Conservation (phyloP, 768 basidiomycete genomes). For the Suillus cothurnatus region DNA sequence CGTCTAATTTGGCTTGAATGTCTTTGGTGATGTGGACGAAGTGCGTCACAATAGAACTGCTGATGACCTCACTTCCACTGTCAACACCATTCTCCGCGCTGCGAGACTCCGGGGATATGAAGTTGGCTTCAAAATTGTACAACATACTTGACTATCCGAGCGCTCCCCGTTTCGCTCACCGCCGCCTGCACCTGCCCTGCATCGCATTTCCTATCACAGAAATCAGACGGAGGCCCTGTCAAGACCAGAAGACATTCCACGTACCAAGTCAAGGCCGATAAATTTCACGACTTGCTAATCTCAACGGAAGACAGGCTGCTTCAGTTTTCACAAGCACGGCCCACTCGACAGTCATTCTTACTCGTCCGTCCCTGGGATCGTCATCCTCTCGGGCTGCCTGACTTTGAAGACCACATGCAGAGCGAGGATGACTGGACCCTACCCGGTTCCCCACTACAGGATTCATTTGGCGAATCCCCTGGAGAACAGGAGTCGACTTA, state of each 20-base stretch:
- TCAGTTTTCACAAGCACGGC: not conserved
- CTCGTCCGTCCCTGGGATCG: not conserved
- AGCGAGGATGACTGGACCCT: not conserved
- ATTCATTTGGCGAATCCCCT: not conserved
- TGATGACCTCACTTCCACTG: not conserved
- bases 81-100: not conserved
- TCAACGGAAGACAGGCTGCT: not conserved
- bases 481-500: not conserved
- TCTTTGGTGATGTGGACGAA: not conserved
- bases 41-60: not conserved
- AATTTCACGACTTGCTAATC: not conserved
- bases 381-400: not conserved
- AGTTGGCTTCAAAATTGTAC: not conserved
- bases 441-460: not conserved
- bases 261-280: not conserved
- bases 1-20: not conserved
- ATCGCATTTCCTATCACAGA: not conserved
- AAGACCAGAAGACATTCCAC: not conserved
- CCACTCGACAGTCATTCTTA: not conserved
- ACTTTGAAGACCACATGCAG: not conserved
- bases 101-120: not conserved
- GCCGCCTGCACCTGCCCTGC: not conserved
- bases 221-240: not conserved
- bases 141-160: not conserved
- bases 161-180: not conserved